Base-by-base conservation (phyloP, 305 asterid species). In the Plantago lanceolata region DNA sequence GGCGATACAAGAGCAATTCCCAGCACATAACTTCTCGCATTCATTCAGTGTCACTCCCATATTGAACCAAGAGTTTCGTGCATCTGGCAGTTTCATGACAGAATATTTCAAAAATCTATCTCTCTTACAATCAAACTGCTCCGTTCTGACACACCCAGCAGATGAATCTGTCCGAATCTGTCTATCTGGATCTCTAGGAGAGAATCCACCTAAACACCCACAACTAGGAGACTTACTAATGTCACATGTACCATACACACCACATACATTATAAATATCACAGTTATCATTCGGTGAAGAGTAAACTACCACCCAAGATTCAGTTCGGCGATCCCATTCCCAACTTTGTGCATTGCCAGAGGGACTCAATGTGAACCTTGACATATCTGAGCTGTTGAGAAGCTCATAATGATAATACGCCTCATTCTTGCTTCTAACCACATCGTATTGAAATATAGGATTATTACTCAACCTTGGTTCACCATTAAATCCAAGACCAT, bases 241-340 rank as follows among this genome's bases (percentile, higher is more conserved):
- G n/a, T 47, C 29, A 50, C 82, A 77, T 28, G n/a, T 63, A 1
- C 79, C 74, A 63, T 73, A 63, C 15, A 73, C 52, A 2, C 79
- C 79, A 57, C 82, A 77, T 0, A 35, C 33, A 14, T 21, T 49
- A 26, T 74, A 77, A 2, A 18, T 24, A 49, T 77, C 82, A 51
- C 82, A 77, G 0, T 4, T 64, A 71, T 68, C 63, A 6, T 19
- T 9, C 3, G 79, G 77, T 37, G 19, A 35, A 43, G 33, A 0
- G 16, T 56, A 16, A 66, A 26, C 50, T 24, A 59, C 35, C 0
- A 2, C 2, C 82, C 82, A 78, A 18, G 8, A 12, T 13, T 29
- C 2, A 37, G 44, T 59, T 59, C 62, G 24, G 5, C 55, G 40
- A 16, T 49, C 68, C 75, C 72, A 79, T 18, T 19, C 58, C 63